Evolutionary conservation across 2,329 filamentous ascomycete genomes (phyloP).

Genomic region (Furcasterigmium furcatum): DNA sequence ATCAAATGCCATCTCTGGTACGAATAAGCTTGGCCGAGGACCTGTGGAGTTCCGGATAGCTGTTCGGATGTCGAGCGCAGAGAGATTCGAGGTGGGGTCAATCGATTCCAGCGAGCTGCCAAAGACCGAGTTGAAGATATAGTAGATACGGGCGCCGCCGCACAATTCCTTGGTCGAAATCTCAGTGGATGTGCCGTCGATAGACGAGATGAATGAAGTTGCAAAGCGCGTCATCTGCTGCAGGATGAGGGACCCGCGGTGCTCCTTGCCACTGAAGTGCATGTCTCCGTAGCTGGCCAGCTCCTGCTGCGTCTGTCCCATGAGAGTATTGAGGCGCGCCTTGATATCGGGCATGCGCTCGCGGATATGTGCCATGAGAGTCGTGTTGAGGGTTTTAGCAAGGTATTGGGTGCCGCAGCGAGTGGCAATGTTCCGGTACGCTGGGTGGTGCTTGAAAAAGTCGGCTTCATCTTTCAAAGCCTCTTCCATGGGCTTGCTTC

Average conservation of each 20-base stretch:
- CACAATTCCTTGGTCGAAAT: conserved; percentile 98
- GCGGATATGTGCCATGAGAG: conserved; percentile 93
- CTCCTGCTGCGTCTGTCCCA: conserved; percentile 99
- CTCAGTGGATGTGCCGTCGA: conserved; percentile 96
- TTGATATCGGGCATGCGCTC: conserved; percentile 97
- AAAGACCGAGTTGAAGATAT: conserved; percentile 99
- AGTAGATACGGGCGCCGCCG: conserved; percentile 92
- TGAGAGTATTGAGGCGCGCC: conserved; percentile 91
- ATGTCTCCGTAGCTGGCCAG: conserved; percentile 97
- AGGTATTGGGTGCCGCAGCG: conserved; percentile 92
- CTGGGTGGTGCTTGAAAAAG: conserved; percentile 96
- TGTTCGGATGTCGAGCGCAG: conserved; percentile 90
- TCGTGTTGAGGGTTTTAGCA: conserved; percentile 91
- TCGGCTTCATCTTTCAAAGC: conserved; percentile 86
- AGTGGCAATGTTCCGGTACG: conserved; percentile 92
- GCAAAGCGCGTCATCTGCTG: conserved; percentile 98
- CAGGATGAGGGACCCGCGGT: conserved; percentile 88
- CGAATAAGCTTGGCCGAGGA: conserved; percentile 90
- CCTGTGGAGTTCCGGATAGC: conserved; percentile 98
- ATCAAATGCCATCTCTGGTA: conserved; percentile 96
- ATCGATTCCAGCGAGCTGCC: conserved; percentile 95
- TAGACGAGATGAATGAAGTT: conserved; percentile 95
- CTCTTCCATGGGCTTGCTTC: conserved; percentile 90
- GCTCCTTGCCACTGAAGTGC: conserved; percentile 95
- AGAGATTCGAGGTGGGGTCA: conserved; percentile 92